phyloP scores from a whole-genome alignment of 176 grass and related monocot species.

The Puccinellia tenuiflora region DNA sequence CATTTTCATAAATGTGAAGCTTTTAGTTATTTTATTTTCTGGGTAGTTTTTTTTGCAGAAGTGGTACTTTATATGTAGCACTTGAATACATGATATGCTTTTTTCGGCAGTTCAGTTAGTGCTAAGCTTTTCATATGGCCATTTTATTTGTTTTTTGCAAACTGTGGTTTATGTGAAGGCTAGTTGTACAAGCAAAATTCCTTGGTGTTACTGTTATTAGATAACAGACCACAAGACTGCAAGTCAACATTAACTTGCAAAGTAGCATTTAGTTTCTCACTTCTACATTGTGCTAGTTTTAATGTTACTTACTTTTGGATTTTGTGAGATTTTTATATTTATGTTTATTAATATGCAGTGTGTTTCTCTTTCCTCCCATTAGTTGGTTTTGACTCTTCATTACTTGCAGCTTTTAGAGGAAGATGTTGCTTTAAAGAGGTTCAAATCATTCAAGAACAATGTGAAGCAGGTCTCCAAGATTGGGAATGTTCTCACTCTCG shows the following conservation, averaged over 20 bases:
- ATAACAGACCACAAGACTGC: not conserved
- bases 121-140: not conserved
- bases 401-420: slow-evolving; percentile 66
- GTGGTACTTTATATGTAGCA: not conserved
- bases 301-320: not conserved
- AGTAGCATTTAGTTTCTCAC: not conserved
- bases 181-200: not conserved
- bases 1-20: too few species aligned
- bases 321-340: not conserved
- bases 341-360: not conserved
- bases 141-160: not conserved
- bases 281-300: not conserved
- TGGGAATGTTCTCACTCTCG: slow-evolving; percentile 49
- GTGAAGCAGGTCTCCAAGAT: slow-evolving; percentile 61
- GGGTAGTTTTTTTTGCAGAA: not conserved
- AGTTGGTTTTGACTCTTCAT: slow-evolving; percentile 5
- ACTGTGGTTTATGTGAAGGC: not conserved
- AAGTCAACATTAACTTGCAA: not conserved
- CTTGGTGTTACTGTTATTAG: not conserved
- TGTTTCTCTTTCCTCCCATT: not conserved
- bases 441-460: slow-evolving; percentile 68
- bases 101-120: not conserved
- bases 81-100: not conserved
- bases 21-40: not conserved
- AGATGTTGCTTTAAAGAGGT: slow-evolving; percentile 64